Base-by-base conservation (phyloP, 1,284 basidiomycete species). In the Austropuccinia psidii region DNA sequence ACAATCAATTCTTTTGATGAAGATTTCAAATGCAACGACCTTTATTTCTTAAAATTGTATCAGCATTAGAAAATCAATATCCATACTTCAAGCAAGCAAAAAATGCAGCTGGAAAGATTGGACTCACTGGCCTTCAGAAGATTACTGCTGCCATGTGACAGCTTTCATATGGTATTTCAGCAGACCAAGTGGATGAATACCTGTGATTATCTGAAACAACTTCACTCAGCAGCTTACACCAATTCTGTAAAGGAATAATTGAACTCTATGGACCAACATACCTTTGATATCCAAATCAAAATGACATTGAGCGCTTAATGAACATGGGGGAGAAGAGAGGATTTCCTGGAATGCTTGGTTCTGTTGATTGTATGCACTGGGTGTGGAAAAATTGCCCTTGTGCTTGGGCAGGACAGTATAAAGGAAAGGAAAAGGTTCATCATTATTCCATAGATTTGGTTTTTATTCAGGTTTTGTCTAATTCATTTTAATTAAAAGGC, bases 331-430 rank as follows among this genome's bases (percentile, higher is more conserved):
- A 62, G 33, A 39, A 62, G 17, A n/a, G 45, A 11, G 45, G 62
- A 7, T 66, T 66, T 24, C 65, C 65, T 15, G 65, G 65, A 0
- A 55, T 54, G 33, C 33, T 55, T 19, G 52, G 50, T 4, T 55
- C 50, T 9, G 1, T 68, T 6, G 52, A 68, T 52, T 68, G 65
- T 17, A 62, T 62, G 60, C 60, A 62, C 21, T 62, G 60, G 60
- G 17, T 4, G 4, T 62, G 60, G 60, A 43, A 65, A 47, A 41
- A 39, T 4, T 50, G 35, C 35, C 35, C 35, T 6, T 3, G 19
- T n/a, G 60, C 50, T 54, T 52, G 49, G 65, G 21, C 35, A 68
- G 39, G 50, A 39, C 49, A 68, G 37, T 17, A 50, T 41, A 24
- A 49, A 31, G 62, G 62, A 5, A 35, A 54, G 19, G 21, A 67